These are phyloP conservation scores for Gastrolobium bilobum DNA, from an alignment of 306 rosid genomes.

Conservation along the genomic window DNA sequence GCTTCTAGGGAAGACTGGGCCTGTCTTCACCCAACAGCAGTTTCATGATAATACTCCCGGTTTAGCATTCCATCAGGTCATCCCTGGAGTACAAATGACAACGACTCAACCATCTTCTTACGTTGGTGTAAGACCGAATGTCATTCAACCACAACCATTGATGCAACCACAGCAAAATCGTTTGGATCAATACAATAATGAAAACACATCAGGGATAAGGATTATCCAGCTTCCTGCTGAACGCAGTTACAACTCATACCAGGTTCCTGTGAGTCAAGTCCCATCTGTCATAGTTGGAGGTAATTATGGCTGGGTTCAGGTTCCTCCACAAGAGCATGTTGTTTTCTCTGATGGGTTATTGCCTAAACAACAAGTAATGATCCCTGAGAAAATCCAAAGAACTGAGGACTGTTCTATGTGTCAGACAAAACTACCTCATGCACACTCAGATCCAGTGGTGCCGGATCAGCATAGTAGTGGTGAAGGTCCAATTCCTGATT, in stretches of 20 bases:
- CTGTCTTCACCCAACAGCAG: conserved; percentile 66
- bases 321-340: conserved; percentile 65
- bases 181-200: conserved; percentile 66
- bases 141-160: conserved; percentile 61
- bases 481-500: conserved; percentile 58
- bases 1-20: conserved; percentile 56
- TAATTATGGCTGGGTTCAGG: conserved; percentile 74
- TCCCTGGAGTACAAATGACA: conserved; percentile 66
- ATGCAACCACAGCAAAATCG: conserved; percentile 67
- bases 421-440: conserved; percentile 81
- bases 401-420: conserved; percentile 77
- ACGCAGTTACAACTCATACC: conserved; percentile 66
- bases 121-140: conserved; percentile 61
- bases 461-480: conserved; percentile 62
- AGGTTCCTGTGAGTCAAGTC: conserved; percentile 66
- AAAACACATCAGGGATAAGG: conserved; percentile 65
- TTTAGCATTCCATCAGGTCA: conserved; percentile 58
- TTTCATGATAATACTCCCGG: conserved; percentile 58
- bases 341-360: conserved; percentile 62
- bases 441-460: conserved; percentile 80
- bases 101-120: conserved; percentile 65
- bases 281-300: conserved; percentile 64
- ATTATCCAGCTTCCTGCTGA: conserved; percentile 78
- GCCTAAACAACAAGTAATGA: conserved; percentile 65
- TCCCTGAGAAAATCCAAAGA: conserved; percentile 58